A percentile compares a stretch with the other conserved stretches of the same genome.
Evolutionary conservation across 768 basidiomycete species (phyloP).

Genomic region (Auricularia sp.): DNA sequence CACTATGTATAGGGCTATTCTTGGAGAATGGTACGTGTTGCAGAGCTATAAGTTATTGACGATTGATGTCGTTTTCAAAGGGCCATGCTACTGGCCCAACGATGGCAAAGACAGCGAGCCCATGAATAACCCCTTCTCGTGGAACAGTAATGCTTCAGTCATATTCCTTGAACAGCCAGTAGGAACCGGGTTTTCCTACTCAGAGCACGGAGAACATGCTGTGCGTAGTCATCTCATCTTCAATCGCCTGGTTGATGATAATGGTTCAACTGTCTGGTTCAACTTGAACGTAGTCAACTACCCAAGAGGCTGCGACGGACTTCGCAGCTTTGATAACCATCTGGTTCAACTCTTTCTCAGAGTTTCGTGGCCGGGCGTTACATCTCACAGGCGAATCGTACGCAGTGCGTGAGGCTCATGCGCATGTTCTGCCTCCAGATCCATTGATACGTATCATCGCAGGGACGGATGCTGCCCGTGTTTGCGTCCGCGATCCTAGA

Average conservation of each 20-base stretch:
- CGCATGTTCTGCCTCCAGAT: neutral
- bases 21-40: slow-evolving; percentile 9
- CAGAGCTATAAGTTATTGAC: neutral
- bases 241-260: too few relatives aligned
- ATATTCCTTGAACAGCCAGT: slow-evolving; percentile 15
- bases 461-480: slow-evolving; percentile 45
- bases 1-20: slow-evolving; percentile 13
- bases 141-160: slow-evolving; percentile 14
- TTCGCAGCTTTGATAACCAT: slow-evolving; percentile 61
- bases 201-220: slow-evolving; percentile 56
- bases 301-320: slow-evolving; percentile 58
- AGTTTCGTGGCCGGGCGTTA: slow-evolving; percentile 57
- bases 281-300: slow-evolving; percentile 23
- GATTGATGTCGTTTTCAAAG: neutral
- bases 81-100: slow-evolving; percentile 16
- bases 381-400: slow-evolving; percentile 55
- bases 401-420: slow-evolving; percentile 26
- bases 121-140: slow-evolving; percentile 27
- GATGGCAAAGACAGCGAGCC: slow-evolving; percentile 8
- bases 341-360: slow-evolving; percentile 62
- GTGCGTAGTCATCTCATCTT: slow-evolving; percentile 10
- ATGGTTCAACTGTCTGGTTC: neutral
- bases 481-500: slow-evolving; percentile 41
- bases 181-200: slow-evolving; percentile 53
- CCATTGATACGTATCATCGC: neutral